Conservation (phyloP, 768 basidiomycete species). For the Tricholomella constricta region DNA sequence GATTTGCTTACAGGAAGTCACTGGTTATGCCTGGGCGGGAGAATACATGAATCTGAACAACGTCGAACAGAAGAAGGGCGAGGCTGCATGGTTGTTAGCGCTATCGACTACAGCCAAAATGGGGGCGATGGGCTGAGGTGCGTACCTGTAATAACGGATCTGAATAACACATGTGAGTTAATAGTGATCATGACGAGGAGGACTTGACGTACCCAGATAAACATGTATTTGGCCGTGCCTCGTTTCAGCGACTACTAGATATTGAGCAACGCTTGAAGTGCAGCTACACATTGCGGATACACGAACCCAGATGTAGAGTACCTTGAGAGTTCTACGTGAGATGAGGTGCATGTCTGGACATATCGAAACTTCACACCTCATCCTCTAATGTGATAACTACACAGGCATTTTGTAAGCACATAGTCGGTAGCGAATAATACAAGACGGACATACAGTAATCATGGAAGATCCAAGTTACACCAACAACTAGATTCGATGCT, state of each 20-base stretch:
- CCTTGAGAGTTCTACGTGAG: slow-evolving; percentile 20
- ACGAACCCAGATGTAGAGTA: slow-evolving; percentile 42
- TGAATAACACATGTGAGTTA: slow-evolving; percentile 17
- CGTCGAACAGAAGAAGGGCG: slow-evolving; percentile 43
- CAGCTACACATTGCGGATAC: neutral
- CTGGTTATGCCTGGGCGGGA: slow-evolving; percentile 37
- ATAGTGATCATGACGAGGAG: neutral
- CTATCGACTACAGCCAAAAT: neutral
- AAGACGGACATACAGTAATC: slow-evolving; percentile 32
- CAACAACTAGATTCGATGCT: slow-evolving; percentile 26
- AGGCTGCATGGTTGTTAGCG: slow-evolving; percentile 27
- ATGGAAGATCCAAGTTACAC: slow-evolving; percentile 39
- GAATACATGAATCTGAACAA: slow-evolving; percentile 46
- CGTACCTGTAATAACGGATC: slow-evolving; percentile 45
- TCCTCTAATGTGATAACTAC: slow-evolving; percentile 36
- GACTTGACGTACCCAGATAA: slow-evolving; percentile 36
- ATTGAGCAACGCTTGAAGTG: neutral
- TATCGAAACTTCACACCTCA: too few species aligned
- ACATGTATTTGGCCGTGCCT: slow-evolving; percentile 40
- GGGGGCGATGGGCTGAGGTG: neutral
- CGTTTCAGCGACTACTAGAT: slow-evolving; percentile 33
- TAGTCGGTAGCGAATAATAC: neutral
- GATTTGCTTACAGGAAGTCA: slow-evolving; percentile 37
- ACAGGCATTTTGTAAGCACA: neutral
- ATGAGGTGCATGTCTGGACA: too few species aligned